Evolutionary conservation across 768 basidiomycete species (phyloP).

Genomic region (Sarcomyxa edulis): DNA sequence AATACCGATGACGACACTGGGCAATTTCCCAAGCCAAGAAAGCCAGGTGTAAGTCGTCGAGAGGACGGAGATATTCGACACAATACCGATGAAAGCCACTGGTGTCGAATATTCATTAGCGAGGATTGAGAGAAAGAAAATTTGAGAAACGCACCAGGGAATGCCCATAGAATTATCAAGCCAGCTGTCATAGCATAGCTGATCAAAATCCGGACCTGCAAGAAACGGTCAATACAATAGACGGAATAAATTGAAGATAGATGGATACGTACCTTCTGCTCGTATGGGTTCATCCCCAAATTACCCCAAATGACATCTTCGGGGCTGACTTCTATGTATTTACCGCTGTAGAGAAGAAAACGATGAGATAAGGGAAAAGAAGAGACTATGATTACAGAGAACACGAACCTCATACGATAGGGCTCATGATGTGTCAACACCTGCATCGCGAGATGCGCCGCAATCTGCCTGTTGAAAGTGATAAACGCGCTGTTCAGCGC

Average conservation of each 20-base stretch:
- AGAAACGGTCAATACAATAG: not conserved
- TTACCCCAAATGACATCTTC: constrained; percentile 92
- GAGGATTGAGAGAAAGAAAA: not conserved
- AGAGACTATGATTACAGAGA: constrained; percentile 11
- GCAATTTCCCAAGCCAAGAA: constrained; percentile 77
- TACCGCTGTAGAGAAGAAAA: constrained; percentile 38
- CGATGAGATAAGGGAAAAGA: not conserved
- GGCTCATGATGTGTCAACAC: constrained; percentile 74
- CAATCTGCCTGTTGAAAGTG: constrained; percentile 88
- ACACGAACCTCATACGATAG: constrained; percentile 66
- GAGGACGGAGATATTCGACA: constrained; percentile 77
- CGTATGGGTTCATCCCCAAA: constrained; percentile 85
- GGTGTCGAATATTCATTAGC: not conserved
- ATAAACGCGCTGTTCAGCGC: constrained; percentile 75
- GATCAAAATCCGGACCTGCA: constrained; percentile 46
- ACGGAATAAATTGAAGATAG: not conserved
- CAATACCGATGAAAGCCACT: constrained; percentile 79
- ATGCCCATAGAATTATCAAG: constrained; percentile 82
- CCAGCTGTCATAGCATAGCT: constrained; percentile 75
- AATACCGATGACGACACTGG: constrained; percentile 65
- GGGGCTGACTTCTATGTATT: constrained; percentile 80
- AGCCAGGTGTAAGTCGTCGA: constrained; percentile 66
- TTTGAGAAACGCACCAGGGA: constrained; percentile 52
- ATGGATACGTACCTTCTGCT: constrained; percentile 45
- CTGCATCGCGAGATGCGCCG: constrained; percentile 84